A percentile compares a stretch with the other conserved stretches of the same genome.
phyloP scores from a whole-genome alignment of 192 early-diverging fungal genomes.

The Bifiguratus adelaidae region DNA sequence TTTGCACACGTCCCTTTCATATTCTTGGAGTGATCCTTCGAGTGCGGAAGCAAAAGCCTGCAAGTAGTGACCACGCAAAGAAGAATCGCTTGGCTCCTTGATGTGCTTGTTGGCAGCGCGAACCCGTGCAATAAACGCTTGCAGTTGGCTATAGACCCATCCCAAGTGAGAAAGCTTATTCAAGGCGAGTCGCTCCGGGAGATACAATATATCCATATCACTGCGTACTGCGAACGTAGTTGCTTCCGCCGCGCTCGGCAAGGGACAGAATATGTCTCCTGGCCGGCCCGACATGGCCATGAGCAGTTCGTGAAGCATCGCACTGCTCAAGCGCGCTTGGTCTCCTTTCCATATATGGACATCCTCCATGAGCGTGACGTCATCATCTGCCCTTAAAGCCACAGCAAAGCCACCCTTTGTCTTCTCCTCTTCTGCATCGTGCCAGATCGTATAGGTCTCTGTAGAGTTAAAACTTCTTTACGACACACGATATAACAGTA shows the following conservation, averaged over 20 bases:
- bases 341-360: no score
- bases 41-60: constrained; percentile 36
- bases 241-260: constrained; percentile 24
- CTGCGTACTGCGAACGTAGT: constrained; percentile 39
- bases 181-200: constrained; percentile 45
- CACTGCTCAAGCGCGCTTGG: not conserved
- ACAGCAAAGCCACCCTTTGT: no score
- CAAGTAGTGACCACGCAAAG: constrained; percentile 34
- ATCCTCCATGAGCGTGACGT: no score
- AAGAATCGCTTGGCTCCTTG: no score
- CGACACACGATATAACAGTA: no score
- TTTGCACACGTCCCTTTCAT: constrained; percentile 32
- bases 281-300: constrained; percentile 50
- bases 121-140: constrained; percentile 20
- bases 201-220: constrained; percentile 54
- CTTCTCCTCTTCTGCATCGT: no score
- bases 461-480: no score
- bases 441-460: no score
- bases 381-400: no score
- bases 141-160: constrained; percentile 28
- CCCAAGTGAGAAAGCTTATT: constrained; percentile 50
- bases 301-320: constrained; percentile 67
- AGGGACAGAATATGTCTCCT: constrained; percentile 57
- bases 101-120: not conserved
- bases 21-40: constrained; percentile 24